Base-by-base conservation (phyloP, 768 basidiomycete species). In the Serendipita vermifera region DNA sequence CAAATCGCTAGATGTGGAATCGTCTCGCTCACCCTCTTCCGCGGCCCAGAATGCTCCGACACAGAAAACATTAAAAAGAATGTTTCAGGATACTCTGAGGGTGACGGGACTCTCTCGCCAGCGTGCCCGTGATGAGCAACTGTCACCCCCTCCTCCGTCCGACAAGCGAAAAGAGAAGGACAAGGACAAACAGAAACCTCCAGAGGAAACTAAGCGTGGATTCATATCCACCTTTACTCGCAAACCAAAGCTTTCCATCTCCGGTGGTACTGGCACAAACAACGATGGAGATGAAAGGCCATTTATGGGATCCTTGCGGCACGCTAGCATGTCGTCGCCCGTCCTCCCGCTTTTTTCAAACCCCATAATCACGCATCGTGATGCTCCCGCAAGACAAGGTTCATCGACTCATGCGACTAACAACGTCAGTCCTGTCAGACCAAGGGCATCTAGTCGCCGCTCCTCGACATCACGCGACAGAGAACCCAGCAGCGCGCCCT, bases 271-370 rank as follows among this genome's bases (percentile, higher is more conserved):
- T 27, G 46, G 32, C 46, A 51, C 20, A 15, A 31, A 15, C 17
- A 31, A 20, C 32, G n/a, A 9, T 27, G 15, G 32, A 31, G 46
- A 51, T 22, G 46, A 51, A 31, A 22, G 46, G 32, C 22, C 46
- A 15, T 20, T 29, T 9, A 51, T 51, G 46, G 46, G 46, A 22
- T 51, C 46, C n/a, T 51, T 51, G 46, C 17, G 46, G 27, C 46
- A 51, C 26, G 46, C 46, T 24, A 51, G 46, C 46, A 51, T 51
- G 46, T 51, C 46, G 26, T 51, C 46, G 32, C 46, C 46, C 9
- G 46, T 51, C 5, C 46, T 51, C 29, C 46, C 46, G 4, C 11
- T 51, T 22, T 51, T 51, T 51, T 51, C 46, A 15, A 51, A 51
- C 32, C 46, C 46, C 5, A 27, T 51, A 9, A 31, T 31, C 7